A percentile compares a stretch with the other conserved stretches of the same genome.
phyloP scores from a whole-genome alignment of 768 basidiomycete genomes.

The Thelephora ganbajun region DNA sequence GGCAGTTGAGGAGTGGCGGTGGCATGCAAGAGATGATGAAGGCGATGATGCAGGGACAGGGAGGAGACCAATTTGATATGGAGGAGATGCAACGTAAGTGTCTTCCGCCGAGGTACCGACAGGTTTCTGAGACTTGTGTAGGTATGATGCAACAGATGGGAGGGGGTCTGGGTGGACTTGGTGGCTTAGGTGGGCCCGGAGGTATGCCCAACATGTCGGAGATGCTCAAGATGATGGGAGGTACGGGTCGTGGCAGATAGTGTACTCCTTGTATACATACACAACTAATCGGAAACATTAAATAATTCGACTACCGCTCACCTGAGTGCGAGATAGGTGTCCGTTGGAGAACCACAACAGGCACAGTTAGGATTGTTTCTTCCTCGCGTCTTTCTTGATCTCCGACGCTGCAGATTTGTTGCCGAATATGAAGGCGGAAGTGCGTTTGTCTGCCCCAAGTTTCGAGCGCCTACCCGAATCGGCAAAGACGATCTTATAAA shows the following conservation, averaged over 20 bases:
- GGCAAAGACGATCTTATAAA: slow-evolving; percentile 43
- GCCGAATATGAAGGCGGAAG: slow-evolving; percentile 66
- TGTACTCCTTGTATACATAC: background rate
- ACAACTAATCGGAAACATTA: background rate
- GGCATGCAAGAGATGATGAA: slow-evolving; percentile 98
- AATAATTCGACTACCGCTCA: background rate
- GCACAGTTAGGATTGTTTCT: slow-evolving; percentile 7
- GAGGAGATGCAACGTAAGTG: slow-evolving; percentile 85
- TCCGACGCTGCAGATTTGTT: slow-evolving; percentile 35
- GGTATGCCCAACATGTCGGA: slow-evolving; percentile 63
- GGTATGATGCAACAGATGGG: slow-evolving; percentile 89
- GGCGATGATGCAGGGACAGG: slow-evolving; percentile 92
- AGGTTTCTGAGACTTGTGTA: slow-evolving; percentile 3
- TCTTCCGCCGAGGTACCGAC: slow-evolving; percentile 2
- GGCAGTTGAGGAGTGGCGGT: slow-evolving; percentile 64
- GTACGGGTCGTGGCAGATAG: slow-evolving; percentile 36
- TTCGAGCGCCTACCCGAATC: slow-evolving; percentile 28
- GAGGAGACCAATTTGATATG: slow-evolving; percentile 84
- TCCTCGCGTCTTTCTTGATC: slow-evolving; percentile 21
- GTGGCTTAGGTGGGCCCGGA: slow-evolving; percentile 40
- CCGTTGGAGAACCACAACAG: background rate
- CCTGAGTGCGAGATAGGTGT: background rate
- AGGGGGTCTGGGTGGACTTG: slow-evolving; percentile 28
- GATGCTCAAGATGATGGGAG: slow-evolving; percentile 77
- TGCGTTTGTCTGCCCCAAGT: slow-evolving; percentile 74